These are phyloP conservation scores for Yamadazyma takamatsuzukensis DNA, from an alignment of 805 yeast species.

Conservation along the genomic window DNA sequence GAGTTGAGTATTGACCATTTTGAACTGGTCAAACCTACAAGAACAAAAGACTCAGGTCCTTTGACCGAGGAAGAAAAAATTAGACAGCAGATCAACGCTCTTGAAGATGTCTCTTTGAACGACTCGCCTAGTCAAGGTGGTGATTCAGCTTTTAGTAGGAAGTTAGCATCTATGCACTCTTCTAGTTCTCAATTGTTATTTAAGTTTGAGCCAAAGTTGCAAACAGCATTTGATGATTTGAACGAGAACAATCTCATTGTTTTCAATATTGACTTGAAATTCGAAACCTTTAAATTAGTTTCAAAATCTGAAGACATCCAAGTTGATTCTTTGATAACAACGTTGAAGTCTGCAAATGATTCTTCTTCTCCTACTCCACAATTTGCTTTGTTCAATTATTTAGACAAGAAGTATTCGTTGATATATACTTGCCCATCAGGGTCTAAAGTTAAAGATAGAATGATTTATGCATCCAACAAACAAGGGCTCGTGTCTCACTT, in stretches of 20 bases:
- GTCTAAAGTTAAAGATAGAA: slow-evolving; percentile 83
- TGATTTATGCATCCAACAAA: slow-evolving; percentile 86
- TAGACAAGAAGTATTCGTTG: slow-evolving; percentile 45
- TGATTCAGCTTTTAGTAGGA: slow-evolving; percentile 13
- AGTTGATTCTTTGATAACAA: slow-evolving; percentile 16
- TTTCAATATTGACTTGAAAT: slow-evolving; percentile 46
- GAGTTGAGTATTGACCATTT: slow-evolving; percentile 55
- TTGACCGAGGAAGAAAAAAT: slow-evolving; percentile 52
- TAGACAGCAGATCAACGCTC: slow-evolving; percentile 39
- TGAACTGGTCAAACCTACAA: slow-evolving; percentile 13
- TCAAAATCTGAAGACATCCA: slow-evolving; percentile 18
- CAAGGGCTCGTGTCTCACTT: slow-evolving; percentile 54
- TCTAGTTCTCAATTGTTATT: slow-evolving; percentile 17
- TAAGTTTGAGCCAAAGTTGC: slow-evolving; percentile 23
- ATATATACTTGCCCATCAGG: slow-evolving; percentile 89
- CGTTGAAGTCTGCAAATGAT: slow-evolving; percentile 12
- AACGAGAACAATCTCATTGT: slow-evolving; percentile 30
- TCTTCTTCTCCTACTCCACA: slow-evolving; percentile 33
- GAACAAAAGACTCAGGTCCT: slow-evolving; percentile 32
- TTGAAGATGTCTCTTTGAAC: slow-evolving; percentile 25
- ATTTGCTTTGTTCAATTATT: slow-evolving; percentile 52
- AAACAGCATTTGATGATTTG: slow-evolving; percentile 20
- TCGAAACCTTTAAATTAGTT: slow-evolving; percentile 38
- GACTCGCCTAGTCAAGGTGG: slow-evolving; percentile 4
- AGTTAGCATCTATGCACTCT: slow-evolving; percentile 35